Base-by-base conservation (phyloP, 2,329 filamentous ascomycete genomes). In the Sphaerostilbella broomeana region DNA sequence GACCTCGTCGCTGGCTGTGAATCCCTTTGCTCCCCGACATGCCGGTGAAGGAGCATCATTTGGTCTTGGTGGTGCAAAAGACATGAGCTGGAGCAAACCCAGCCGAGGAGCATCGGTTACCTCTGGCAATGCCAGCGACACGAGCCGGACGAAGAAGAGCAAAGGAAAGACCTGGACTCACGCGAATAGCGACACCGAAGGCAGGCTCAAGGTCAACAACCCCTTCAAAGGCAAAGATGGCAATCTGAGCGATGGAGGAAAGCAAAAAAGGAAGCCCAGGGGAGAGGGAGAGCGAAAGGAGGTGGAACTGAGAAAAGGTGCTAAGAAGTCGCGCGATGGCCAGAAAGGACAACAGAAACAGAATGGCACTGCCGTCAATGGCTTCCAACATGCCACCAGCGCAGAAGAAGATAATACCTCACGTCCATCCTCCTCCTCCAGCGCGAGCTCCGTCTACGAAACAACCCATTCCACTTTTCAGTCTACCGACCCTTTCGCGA, bases 401-500 rank as follows among this genome's bases (percentile, higher is more conserved):
- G 45, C 44, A 36, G 45, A 43, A 24, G 31, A 38, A 18, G 46
- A 31, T 21, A 42, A 18, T 31, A 40, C 34, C n/a, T 43, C 52
- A 27, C 52, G 53, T 51, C 51, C 55, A 12, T 47, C 44, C 10
- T 56, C 53, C 12, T 47, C 51, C 30, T 55, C 50, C 13, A 51
- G 45, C 46, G 43, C 43, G 40, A 50, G 49, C 38, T 44, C 49
- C 10, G 36, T 48, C 42, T 41, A 46, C 26, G 41, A 44, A n/a
- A 41, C 34, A 21, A n/a, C 51, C 15, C 30, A 46, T 13, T 41
- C 48, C 38, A 40, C 47, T 43, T 13, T 50, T 16, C 37, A 44
- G 24, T 52, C 58, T 4, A 51, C 56, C 40, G 62, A 67, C 29
- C 57, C 58, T 0, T 70, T 68, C 47, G 71, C 75, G 8, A 65